These are phyloP conservation scores for Talinum fruticosum DNA, from an alignment of 148 eudicot genomes.

Conservation along the genomic window DNA sequence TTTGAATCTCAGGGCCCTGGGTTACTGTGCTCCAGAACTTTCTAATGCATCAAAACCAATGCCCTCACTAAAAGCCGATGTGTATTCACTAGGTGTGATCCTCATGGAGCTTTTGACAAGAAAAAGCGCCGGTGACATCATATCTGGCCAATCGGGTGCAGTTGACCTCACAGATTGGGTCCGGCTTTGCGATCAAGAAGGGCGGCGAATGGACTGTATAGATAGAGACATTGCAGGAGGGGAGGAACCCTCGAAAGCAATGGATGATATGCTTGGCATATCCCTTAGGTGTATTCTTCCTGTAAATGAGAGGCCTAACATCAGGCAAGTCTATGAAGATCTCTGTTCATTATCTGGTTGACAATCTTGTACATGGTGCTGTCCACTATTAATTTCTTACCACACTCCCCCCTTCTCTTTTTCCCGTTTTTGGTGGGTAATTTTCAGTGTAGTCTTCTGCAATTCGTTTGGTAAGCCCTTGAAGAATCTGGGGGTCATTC, in stretches of 20 bases:
- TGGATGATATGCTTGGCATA: slow-evolving; percentile 78
- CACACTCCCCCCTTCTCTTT: slow-evolving; percentile 24
- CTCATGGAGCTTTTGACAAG: slow-evolving; percentile 83
- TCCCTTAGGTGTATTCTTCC: slow-evolving; percentile 86
- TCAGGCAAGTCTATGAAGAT: slow-evolving; percentile 70
- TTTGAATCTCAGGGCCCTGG: slow-evolving; percentile 83
- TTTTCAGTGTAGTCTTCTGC: slow-evolving; percentile 9
- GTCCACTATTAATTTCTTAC: slow-evolving; percentile 30
- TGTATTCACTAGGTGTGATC: slow-evolving; percentile 88
- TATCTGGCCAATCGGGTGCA: slow-evolving; percentile 92
- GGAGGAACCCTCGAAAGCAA: slow-evolving; percentile 64
- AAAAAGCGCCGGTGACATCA: slow-evolving; percentile 97
- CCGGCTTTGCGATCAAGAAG: slow-evolving; percentile 77
- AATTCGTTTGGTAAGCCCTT: slow-evolving; percentile 42
- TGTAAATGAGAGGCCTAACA: slow-evolving; percentile 88
- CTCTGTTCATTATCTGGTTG: slow-evolving; percentile 63
- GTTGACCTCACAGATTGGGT: slow-evolving; percentile 99
- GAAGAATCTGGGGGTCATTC: slow-evolving; percentile 52
- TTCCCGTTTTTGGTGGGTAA: slow-evolving; percentile 2
- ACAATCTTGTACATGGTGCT: slow-evolving; percentile 50
- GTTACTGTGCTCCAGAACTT: slow-evolving; percentile 91
- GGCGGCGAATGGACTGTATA: slow-evolving; percentile 78
- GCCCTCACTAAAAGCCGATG: slow-evolving; percentile 74
- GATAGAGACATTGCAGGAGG: slow-evolving; percentile 78
- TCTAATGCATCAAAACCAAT: slow-evolving; percentile 55